Evolutionary conservation across 257 asterid genomes (phyloP).

Genomic region (Solanum rostratum): DNA sequence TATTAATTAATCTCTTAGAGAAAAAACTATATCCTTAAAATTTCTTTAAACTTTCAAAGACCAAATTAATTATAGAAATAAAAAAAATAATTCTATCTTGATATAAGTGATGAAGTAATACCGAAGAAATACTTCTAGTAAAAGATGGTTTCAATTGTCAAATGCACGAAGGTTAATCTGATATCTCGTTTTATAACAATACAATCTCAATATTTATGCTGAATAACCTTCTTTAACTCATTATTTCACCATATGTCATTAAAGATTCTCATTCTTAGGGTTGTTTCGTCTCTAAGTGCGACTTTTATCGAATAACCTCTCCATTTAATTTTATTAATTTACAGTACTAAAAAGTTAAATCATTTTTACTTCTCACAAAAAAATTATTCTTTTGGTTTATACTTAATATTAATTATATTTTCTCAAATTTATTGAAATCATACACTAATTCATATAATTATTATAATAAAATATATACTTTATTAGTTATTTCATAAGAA

Average conservation of each 20-base stretch:
- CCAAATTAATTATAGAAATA: too few relatives aligned
- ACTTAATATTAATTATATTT: not conserved
- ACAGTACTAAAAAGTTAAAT: too few relatives aligned
- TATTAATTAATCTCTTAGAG: too few relatives aligned
- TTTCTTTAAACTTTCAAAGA: too few relatives aligned
- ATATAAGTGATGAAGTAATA: too few relatives aligned
- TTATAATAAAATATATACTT: not conserved
- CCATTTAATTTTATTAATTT: too few relatives aligned
- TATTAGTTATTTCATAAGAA: too few relatives aligned
- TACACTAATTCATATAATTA: not conserved
- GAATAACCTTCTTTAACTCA: not conserved
- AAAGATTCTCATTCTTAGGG: not conserved
- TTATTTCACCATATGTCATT: not conserved
- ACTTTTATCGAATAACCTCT: not conserved
- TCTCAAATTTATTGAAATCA: not conserved
- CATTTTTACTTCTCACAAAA: not conserved
- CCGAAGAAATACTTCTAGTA: too few relatives aligned
- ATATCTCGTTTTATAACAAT: not conserved
- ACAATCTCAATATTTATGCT: not conserved
- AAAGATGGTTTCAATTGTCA: not conserved
- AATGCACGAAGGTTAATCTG: not conserved
- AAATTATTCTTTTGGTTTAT: too few relatives aligned
- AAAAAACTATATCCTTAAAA: too few relatives aligned
- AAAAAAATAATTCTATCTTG: too few relatives aligned
- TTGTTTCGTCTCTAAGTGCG: not conserved